Base-by-base conservation (phyloP, 2,329 filamentous ascomycete genomes). In the Delphinella strobiligena region DNA sequence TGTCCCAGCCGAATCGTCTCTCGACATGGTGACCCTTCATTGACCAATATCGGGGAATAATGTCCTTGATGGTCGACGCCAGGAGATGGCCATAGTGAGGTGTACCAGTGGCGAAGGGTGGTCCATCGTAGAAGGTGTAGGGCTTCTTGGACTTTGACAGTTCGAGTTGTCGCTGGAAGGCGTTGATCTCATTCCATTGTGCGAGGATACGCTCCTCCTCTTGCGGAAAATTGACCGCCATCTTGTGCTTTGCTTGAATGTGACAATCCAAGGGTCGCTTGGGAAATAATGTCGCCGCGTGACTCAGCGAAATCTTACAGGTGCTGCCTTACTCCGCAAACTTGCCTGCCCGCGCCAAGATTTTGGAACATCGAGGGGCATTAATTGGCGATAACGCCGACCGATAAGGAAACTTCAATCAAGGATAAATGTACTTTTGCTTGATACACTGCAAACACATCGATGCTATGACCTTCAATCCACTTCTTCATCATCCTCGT, bases 11-110 rank as follows among this genome's bases (percentile, higher is more conserved):
- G 51, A 95, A 95, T 43, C 88, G 75, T 48, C 89, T 76, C 67
- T 91, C 85, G 38, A 95, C 88, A 66, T 93, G 82, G 57, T 80
- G 84, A 12, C 89, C 89, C 59, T 93, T 93, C 88, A 94, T 94
- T 37, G 87, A 87, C 86, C 88, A 95, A 62, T 95, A 96, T 51
- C 89, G 72, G 7, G 89, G 87, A 49, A 96, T 93, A 45, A 94
- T 91, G 61, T 95, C 89, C 63, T 96, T 95, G 67, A 95, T 94
- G 36, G 88, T 95, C 15, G 86, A 93, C 29, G 89, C 83, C 49
- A 93, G 71, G 38, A 93, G 66, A 62, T 93, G 86, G 42, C 80
- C 75, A 53, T 82, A 80, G 59, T 82, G 78, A 31, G 75, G 75
- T 44, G 75, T 67, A 29, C 74, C 74, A 5, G 66, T 69, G 15